A percentile compares a stretch with the other conserved stretches of the same genome.
Evolutionary conservation across 768 basidiomycete species (phyloP).

Genomic region (Trametes elegans): DNA sequence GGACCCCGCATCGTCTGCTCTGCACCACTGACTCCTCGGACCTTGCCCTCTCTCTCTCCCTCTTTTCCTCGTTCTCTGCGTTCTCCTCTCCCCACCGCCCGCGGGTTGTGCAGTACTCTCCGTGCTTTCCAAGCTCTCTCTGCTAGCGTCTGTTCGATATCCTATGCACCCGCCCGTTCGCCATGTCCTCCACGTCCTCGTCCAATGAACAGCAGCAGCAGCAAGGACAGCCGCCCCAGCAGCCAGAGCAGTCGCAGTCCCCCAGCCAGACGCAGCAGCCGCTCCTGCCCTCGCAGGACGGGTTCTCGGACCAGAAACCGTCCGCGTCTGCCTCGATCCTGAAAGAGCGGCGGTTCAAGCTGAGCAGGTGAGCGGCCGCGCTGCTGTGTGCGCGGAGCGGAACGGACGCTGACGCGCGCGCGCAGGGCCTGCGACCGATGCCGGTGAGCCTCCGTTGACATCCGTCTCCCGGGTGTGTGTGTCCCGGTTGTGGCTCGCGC

Average conservation of each 20-base stretch:
- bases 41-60: not conserved
- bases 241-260: not conserved
- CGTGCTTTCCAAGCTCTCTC: not conserved
- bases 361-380: conserved; percentile 62
- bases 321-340: conserved; percentile 34
- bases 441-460: conserved; percentile 58
- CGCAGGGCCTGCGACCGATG: conserved; percentile 86
- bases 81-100: not conserved
- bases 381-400: not conserved
- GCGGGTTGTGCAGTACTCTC: not conserved
- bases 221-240: not conserved
- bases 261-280: not conserved
- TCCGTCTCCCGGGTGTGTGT: not conserved
- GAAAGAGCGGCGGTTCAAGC: conserved; percentile 83
- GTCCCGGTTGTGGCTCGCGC: not conserved
- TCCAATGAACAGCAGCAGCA: conserved; percentile 9
- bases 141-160: too few species aligned
- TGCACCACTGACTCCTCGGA: not conserved
- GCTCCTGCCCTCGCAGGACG: not conserved
- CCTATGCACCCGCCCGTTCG: not conserved
- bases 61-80: not conserved
- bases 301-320: conserved; percentile 8
- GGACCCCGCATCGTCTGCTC: not conserved
- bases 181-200: not conserved
- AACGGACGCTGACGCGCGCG: too few species aligned